phyloP scores from a whole-genome alignment of 73 alveolate species.

The Paramecium caudatum region DNA sequence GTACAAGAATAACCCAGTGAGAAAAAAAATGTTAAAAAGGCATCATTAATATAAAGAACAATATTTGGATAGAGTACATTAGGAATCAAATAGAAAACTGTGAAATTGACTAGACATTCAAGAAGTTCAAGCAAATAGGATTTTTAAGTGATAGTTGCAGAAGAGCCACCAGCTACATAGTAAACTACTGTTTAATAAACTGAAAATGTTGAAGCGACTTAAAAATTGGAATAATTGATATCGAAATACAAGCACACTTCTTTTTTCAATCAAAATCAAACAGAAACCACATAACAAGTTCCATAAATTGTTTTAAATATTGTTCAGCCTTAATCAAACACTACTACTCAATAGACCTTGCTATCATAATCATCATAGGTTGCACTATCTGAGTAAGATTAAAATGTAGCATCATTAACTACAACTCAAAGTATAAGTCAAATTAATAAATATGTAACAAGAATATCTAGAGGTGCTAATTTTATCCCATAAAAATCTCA shows the following conservation, averaged over 20 bases:
- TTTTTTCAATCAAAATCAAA: not conserved
- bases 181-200: not conserved
- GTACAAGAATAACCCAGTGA: slow-evolving; percentile 26
- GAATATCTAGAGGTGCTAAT: slow-evolving; percentile 51
- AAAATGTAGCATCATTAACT: slow-evolving; percentile 11
- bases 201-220: slow-evolving; percentile 30
- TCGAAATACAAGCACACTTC: slow-evolving; percentile 20
- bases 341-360: not conserved
- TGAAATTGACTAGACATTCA: slow-evolving; percentile 29
- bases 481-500: slow-evolving; percentile 32
- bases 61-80: slow-evolving; percentile 13
- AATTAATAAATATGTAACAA: slow-evolving; percentile 55
- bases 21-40: slow-evolving; percentile 6
- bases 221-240: slow-evolving; percentile 43
- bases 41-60: slow-evolving; percentile 49
- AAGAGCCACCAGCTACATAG: slow-evolving; percentile 11
- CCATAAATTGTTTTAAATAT: slow-evolving; percentile 14
- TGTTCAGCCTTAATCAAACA: not conserved
- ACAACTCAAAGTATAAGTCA: not conserved
- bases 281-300: not conserved
- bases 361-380: not conserved
- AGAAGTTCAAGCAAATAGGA: slow-evolving; percentile 63
- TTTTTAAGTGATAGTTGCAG: not conserved
- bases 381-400: not conserved
- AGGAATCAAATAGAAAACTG: slow-evolving; percentile 64